A percentile compares a stretch with the other conserved stretches of the same genome.
These are phyloP conservation scores for Vaccinium myrtillus DNA, from an alignment of 148 eudicot species.

Conservation along the genomic window DNA sequence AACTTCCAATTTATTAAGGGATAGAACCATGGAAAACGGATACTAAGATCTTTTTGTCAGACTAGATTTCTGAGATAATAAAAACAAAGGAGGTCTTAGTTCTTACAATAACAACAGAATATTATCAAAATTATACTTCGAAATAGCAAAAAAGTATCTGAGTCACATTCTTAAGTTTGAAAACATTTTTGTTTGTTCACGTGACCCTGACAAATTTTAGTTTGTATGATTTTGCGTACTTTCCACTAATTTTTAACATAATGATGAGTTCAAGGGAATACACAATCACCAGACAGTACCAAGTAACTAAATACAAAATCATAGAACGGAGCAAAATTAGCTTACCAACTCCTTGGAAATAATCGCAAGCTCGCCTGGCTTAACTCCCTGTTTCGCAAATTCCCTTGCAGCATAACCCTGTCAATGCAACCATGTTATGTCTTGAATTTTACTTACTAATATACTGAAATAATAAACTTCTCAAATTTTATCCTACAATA, in stretches of 20 bases:
- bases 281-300: neutral
- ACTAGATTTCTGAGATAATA: neutral
- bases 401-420: conserved; percentile 98
- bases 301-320: neutral
- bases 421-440: conserved; percentile 15
- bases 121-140: neutral
- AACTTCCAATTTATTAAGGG: neutral
- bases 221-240: neutral
- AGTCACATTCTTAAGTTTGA: neutral
- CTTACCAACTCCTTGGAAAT: conserved; percentile 92
- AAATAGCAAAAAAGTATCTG: neutral
- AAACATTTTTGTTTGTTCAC: neutral
- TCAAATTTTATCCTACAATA: neutral
- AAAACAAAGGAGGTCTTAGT: neutral
- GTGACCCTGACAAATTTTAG: neutral
- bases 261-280: neutral
- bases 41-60: neutral
- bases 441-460: neutral
- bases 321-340: neutral
- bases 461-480: neutral
- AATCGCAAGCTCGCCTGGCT: conserved; percentile 84
- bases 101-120: neutral
- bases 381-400: conserved; percentile 77
- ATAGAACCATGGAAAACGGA: neutral
- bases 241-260: neutral